These are phyloP conservation scores for Rosa lucieae DNA, from an alignment of 306 rosid species.

Conservation along the genomic window DNA sequence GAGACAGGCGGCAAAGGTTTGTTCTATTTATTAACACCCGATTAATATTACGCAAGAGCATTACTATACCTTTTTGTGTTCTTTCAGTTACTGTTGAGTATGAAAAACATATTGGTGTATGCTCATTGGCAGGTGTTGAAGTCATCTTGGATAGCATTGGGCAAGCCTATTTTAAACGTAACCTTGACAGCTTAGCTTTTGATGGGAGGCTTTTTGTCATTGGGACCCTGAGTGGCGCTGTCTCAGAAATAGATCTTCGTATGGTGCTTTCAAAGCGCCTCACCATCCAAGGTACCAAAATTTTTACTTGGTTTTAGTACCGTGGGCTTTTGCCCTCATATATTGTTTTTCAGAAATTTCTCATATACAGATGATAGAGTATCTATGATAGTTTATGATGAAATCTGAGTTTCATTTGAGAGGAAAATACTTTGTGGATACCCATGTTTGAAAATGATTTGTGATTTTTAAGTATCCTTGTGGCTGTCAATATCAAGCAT, in stretches of 20 bases:
- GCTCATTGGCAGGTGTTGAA: slow-evolving; percentile 67
- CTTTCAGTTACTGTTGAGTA: slow-evolving; percentile 3
- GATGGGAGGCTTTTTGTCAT: slow-evolving; percentile 93
- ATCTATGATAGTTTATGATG: not conserved
- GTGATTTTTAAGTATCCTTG: not conserved
- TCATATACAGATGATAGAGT: not conserved
- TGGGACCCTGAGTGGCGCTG: slow-evolving; percentile 64
- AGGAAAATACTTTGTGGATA: not conserved
- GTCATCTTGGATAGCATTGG: slow-evolving; percentile 93
- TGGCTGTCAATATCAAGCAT: not conserved
- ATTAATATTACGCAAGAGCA: not conserved
- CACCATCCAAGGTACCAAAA: slow-evolving; percentile 74
- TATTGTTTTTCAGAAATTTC: not conserved
- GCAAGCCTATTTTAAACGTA: slow-evolving; percentile 62
- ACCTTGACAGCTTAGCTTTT: slow-evolving; percentile 74
- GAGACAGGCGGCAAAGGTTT: slow-evolving; percentile 91
- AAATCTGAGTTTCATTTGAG: not conserved
- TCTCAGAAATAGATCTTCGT: slow-evolving; percentile 60
- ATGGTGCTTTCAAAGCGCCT: slow-evolving; percentile 69
- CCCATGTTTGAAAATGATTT: not conserved
- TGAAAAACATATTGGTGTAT: slow-evolving; percentile 8
- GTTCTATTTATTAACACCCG: slow-evolving; percentile 1
- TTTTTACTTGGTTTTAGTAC: slow-evolving; percentile 8
- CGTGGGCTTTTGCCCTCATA: not conserved
- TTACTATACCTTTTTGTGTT: slow-evolving; percentile 5